These are phyloP conservation scores for Verticillium dahliae DNA, from an alignment of 2,329 filamentous ascomycete species.

Conservation along the genomic window DNA sequence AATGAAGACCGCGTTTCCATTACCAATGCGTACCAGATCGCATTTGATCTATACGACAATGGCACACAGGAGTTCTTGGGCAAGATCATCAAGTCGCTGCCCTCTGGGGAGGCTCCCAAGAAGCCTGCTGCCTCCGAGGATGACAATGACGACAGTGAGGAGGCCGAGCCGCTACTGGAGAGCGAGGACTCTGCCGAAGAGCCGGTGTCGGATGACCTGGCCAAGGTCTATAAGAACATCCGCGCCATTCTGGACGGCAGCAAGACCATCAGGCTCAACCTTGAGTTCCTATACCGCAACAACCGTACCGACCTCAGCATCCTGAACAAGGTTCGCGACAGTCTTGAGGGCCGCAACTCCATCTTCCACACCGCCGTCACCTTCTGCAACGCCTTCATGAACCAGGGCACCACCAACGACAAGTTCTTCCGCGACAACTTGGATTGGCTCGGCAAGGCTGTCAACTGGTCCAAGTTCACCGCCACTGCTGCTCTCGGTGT, in stretches of 20 bases:
- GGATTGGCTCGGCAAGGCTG: slow-evolving; percentile 95
- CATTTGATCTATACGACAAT: slow-evolving; percentile 97
- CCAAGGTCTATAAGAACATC: slow-evolving; percentile 56
- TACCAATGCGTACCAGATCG: slow-evolving; percentile 91
- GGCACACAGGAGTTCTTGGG: slow-evolving; percentile 94
- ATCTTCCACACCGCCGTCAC: slow-evolving; percentile 98
- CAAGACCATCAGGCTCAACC: slow-evolving; percentile 88
- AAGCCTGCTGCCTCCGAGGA: slow-evolving; percentile 37
- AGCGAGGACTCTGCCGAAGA: slow-evolving; percentile 36
- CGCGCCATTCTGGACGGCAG: slow-evolving; percentile 73
- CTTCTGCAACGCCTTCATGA: slow-evolving; percentile 98
- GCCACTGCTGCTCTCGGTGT: slow-evolving; percentile 94
- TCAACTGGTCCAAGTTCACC: slow-evolving; percentile 99
- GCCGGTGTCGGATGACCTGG: slow-evolving; percentile 42
- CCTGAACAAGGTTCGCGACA: slow-evolving; percentile 93
- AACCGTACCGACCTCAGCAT: slow-evolving; percentile 90
- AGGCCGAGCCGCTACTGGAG: slow-evolving; percentile 42
- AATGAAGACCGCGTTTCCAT: slow-evolving; percentile 72
- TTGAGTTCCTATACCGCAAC: slow-evolving; percentile 94
- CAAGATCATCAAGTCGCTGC: slow-evolving; percentile 79
- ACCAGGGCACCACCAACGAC: slow-evolving; percentile 95
- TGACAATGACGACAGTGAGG: slow-evolving; percentile 29
- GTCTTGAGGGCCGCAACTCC: slow-evolving; percentile 89
- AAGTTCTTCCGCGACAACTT: slow-evolving; percentile 98
- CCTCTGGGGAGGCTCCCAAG: slow-evolving; percentile 38